phyloP scores from a whole-genome alignment of 106 monocot species.

The Gastrodia elata region DNA sequence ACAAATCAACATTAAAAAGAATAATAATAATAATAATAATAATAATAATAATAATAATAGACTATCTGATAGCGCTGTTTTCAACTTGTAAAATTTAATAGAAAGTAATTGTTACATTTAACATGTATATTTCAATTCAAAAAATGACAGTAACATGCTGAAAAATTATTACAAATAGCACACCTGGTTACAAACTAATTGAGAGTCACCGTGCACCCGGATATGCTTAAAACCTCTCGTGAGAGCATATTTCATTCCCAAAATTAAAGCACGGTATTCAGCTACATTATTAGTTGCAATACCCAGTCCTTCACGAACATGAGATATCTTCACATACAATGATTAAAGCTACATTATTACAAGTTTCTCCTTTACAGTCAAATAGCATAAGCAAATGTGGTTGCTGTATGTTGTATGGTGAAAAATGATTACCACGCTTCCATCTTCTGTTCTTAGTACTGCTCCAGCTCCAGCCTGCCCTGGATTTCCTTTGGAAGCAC shows the following conservation, averaged over 20 bases:
- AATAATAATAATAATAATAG: neutral
- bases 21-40: neutral
- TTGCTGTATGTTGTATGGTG: neutral
- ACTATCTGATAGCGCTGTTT: neutral
- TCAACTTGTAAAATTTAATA: neutral
- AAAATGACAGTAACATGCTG: neutral
- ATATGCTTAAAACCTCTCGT: constrained; percentile 59
- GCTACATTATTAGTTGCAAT: constrained; percentile 62
- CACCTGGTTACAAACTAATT: constrained; percentile 60
- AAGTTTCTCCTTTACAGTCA: neutral
- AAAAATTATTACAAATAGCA: neutral
- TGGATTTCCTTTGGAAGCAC: constrained; percentile 25
- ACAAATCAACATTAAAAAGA: neutral
- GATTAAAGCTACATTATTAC: neutral
- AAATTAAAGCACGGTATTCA: constrained; percentile 64
- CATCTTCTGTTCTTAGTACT: constrained; percentile 14
- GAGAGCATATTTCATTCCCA: constrained; percentile 53
- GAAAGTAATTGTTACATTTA: neutral
- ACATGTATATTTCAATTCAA: neutral
- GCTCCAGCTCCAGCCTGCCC: constrained; percentile 25
- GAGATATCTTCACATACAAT: constrained; percentile 36
- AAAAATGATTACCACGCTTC: constrained; percentile 5
- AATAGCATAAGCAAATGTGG: neutral
- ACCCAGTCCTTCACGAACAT: constrained; percentile 64
- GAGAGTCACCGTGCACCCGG: constrained; percentile 56